Evolutionary conservation across 805 yeast species (phyloP).

Genomic region (Pichia gijzeniarum): DNA sequence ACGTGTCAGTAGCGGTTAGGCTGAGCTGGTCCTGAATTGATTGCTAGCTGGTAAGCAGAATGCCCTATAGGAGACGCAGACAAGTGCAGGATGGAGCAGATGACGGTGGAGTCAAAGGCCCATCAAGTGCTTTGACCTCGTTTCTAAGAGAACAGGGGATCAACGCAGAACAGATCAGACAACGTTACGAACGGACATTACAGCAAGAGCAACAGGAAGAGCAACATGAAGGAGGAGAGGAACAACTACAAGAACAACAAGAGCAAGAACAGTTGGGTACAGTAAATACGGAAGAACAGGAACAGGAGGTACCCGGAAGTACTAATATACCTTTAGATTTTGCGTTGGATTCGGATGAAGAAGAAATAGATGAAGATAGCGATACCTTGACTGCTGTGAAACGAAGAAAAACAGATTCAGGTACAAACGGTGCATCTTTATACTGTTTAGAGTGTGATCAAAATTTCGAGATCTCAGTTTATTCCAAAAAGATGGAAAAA

Average conservation of each 20-base stretch:
- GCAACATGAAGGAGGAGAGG: conserved; percentile 16
- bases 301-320: conserved; percentile 12
- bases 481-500: conserved; percentile 45
- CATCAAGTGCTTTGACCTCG: conserved; percentile 86
- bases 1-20: no score
- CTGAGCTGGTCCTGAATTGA: no score
- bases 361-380: conserved; percentile 16
- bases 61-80: conserved; percentile 24
- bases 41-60: conserved; percentile 4
- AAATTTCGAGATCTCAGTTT: conserved; percentile 57
- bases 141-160: conserved; percentile 86
- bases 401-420: conserved; percentile 16
- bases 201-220: conserved; percentile 32
- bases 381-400: conserved; percentile 1
- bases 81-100: conserved; percentile 1
- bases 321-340: conserved; percentile 11
- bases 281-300: conserved; percentile 7
- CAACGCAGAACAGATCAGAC: conserved; percentile 69
- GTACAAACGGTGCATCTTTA: conserved; percentile 22
- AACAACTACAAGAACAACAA: conserved; percentile 18
- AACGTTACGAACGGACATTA: conserved; percentile 27
- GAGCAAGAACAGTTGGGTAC: no score
- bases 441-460: conserved; percentile 58
- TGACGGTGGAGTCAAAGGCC: conserved; percentile 36
- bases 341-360: conserved; percentile 14